phyloP scores from a whole-genome alignment of 202 grass and related monocot species.

The Cymbopogon flexuosus region DNA sequence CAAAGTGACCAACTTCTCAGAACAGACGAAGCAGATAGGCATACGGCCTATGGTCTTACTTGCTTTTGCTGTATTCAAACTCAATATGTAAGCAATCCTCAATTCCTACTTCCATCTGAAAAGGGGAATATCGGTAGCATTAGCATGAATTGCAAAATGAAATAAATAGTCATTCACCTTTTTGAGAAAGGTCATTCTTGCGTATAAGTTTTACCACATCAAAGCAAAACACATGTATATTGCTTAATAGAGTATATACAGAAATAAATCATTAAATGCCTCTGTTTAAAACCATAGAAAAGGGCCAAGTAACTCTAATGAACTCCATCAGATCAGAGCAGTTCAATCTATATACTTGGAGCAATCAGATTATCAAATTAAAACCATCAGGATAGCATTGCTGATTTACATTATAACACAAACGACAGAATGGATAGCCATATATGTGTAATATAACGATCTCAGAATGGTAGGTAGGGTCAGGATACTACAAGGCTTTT shows the following conservation, averaged over 20 bases:
- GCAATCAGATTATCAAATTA: not conserved
- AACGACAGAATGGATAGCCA: not conserved
- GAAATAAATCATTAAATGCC: not conserved
- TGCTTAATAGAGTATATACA: not conserved
- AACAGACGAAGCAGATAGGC: not conserved
- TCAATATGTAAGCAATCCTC: conserved; percentile 85
- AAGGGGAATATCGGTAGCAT: not conserved
- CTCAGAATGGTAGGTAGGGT: not conserved
- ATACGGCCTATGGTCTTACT: conserved; percentile 32
- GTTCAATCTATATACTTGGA: not conserved
- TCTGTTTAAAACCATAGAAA: not conserved
- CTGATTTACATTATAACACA: not conserved
- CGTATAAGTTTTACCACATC: not conserved
- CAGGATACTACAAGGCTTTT: not conserved
- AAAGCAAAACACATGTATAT: not conserved
- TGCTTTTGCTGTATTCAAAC: conserved; percentile 89
- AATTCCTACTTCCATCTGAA: conserved; percentile 92
- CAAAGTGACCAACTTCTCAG: not conserved
- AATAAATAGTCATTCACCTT: not conserved
- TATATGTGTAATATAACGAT: not conserved
- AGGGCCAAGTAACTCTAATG: not conserved
- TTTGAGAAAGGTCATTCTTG: not conserved
- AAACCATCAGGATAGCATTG: not conserved
- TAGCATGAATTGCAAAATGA: conserved; percentile 1
- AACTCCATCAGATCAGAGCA: not conserved